These are phyloP conservation scores for Begonia loranthoides DNA, from an alignment of 306 rosid genomes.

Conservation along the genomic window DNA sequence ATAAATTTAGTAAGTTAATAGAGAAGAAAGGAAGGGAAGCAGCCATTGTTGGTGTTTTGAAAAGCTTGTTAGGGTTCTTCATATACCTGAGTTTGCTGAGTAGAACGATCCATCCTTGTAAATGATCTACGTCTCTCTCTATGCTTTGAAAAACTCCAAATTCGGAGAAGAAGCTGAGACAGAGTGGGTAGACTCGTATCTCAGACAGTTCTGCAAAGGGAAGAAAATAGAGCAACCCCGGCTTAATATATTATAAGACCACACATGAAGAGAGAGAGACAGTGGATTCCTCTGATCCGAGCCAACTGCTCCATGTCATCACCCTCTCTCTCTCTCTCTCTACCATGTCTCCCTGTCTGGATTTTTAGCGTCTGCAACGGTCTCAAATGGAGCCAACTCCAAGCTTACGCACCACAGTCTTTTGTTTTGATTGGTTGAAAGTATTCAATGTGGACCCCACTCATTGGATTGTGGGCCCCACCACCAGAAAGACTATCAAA, in stretches of 20 bases:
- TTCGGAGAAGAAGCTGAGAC: background rate
- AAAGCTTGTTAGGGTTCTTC: too few species aligned
- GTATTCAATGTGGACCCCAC: background rate
- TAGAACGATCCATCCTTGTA: slow-evolving; percentile 8
- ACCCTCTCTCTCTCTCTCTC: background rate
- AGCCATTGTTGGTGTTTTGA: background rate
- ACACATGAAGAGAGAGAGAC: background rate
- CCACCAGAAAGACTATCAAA: background rate
- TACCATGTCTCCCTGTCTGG: slow-evolving; percentile 2
- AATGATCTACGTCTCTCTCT: background rate
- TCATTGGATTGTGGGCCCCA: background rate
- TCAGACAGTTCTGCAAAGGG: background rate
- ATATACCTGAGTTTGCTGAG: slow-evolving; percentile 7
- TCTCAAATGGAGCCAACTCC: slow-evolving; percentile 10
- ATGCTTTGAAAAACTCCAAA: background rate
- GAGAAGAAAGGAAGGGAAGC: background rate
- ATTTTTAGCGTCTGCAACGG: background rate
- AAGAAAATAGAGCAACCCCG: background rate
- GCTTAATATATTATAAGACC: slow-evolving; percentile 6
- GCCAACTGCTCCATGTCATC: too few species aligned
- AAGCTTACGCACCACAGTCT: background rate
- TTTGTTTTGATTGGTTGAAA: background rate
- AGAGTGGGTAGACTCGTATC: background rate
- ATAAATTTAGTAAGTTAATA: background rate
- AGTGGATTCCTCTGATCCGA: too few species aligned